Conservation (phyloP, 768 basidiomycete species). For the Termitomyces sp. region DNA sequence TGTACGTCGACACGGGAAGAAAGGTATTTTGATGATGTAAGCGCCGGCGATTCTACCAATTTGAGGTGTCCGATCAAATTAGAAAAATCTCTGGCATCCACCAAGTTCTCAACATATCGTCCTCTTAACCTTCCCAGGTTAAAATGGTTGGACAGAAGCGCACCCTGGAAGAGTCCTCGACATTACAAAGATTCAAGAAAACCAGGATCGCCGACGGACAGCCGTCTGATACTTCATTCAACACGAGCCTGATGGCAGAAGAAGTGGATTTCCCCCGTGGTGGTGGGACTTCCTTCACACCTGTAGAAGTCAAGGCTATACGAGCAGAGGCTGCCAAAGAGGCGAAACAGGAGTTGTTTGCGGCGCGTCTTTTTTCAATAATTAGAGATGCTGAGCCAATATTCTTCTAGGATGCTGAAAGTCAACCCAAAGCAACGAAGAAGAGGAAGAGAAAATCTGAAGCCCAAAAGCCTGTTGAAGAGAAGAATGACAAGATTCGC, state of each 20-base stretch:
- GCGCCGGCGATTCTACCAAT: slow-evolving; percentile 6
- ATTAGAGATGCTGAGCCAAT: slow-evolving; percentile 7
- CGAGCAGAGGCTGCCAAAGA: slow-evolving; percentile 83
- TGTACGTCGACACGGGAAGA: not conserved
- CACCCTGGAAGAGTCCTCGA: slow-evolving; percentile 48
- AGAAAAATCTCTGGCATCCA: slow-evolving; percentile 19
- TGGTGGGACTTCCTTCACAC: slow-evolving; percentile 85
- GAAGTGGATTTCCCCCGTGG: slow-evolving; percentile 96
- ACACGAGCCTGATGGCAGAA: slow-evolving; percentile 41
- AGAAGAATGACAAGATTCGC: slow-evolving; percentile 58
- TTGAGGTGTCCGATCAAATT: slow-evolving; percentile 14
- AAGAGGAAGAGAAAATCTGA: slow-evolving; percentile 49
- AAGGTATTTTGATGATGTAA: slow-evolving; percentile 19
- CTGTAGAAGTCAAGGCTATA: slow-evolving; percentile 83
- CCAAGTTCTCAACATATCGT: not conserved
- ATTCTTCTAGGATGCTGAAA: slow-evolving; percentile 34
- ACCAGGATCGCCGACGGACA: slow-evolving; percentile 39
- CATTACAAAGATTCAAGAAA: slow-evolving; percentile 57
- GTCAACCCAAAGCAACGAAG: slow-evolving; percentile 37
- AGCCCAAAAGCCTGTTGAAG: slow-evolving; percentile 23
- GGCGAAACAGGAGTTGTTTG: slow-evolving; percentile 76
- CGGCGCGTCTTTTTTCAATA: slow-evolving; percentile 36
- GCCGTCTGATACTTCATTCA: slow-evolving; percentile 20
- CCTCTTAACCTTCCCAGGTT: no score
- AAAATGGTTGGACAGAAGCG: slow-evolving; percentile 59